Base-by-base conservation (phyloP, 441 rosid genomes). In the Adansonia gregorii region DNA sequence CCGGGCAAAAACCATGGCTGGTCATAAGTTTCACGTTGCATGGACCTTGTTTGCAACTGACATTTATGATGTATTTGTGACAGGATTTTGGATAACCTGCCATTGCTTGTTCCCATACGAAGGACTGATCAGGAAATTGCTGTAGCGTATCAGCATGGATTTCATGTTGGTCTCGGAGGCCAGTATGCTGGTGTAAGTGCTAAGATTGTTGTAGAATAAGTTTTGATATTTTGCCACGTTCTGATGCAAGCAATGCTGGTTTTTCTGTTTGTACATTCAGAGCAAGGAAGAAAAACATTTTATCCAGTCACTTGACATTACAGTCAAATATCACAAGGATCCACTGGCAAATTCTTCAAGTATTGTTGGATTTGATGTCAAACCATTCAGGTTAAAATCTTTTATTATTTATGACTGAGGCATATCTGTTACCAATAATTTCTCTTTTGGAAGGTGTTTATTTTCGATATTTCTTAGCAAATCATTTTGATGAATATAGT, bases 61-160 rank as follows among this genome's bases (percentile, higher is more conserved):
- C 61, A 45, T 8, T 56, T 11, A 48, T 70, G 70, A 71, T 76
- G 58, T 79, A 5, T 64, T 78, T 55, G 11, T 64, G 15, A 79
- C 83, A 94, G 98, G 98, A 94, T 92, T 81, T 88, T 94, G 89
- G 98, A 94, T 77, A 94, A 93, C 80, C 98, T 94, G 86, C 98
- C 98, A 17, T 63, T 94, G 76, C 97, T 93, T 82, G 89, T 92
- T 68, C 97, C 92, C 1, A 76, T 86, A 71, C 79, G 72, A 81
- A 88, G 92, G 79, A 77, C 84, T n/a, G 95, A 90, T 80, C 91
- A 78, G 78, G 92, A 87, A 74, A 87, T 84, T 74, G 73, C 87
- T 0, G 64, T 88, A 6, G 93, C 89, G 60, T 94, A 91, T 85
- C 97, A 94, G 64, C 95, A 88, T 77, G 98, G 98, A 39, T 93